Evolutionary conservation across 345 rosid genomes (phyloP), one percentile per base, ranked within the genome.

Genomic region (Sisymbrium irio): DNA sequence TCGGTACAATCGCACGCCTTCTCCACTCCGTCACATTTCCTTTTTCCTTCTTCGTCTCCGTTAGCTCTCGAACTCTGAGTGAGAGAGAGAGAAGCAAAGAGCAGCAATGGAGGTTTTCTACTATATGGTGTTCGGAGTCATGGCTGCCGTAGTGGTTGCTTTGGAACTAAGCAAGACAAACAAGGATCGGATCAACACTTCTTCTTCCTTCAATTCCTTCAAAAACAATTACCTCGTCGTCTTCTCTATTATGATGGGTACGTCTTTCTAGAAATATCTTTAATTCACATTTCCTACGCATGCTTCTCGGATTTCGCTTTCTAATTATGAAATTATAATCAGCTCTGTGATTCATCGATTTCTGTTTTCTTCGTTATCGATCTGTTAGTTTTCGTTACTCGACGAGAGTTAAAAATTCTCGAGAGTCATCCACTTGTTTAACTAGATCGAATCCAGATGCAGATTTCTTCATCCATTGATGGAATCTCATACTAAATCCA

Each of bases 221-320:
- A 88, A 89, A 80, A 92, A 89, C 88, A 92, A 85, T 77, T 89
- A 92, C 77, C 89, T 92, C 65, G 14, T 89, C 54, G 97, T 89
- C 50, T 92, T 89, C 88, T 92, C 96, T 42, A 92, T 92, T 70
- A 92, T 92, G 96, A 92, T 89, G 96, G 97, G 93, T 86, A 84
- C 67, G 17, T 27, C 6, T 5, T 15, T 5, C 12, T 35, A 28
- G 9, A 8, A 7, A 15, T 15, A 0, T 36, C 49, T 39, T 3
- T 0, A 1, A 2, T 14, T 6, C 13, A 4, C 11, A 12, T 13
- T 27, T 53, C 7, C n/a, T 53, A 25, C 37, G 9, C 22, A 8
- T 66, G 1, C 14, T 0, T 37, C 50, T 42, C 47, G 36, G 36
- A 9, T 12, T 27, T 62, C 46, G 33, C 33, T 30, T 30, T 30